Evolutionary conservation across 768 basidiomycete genomes (phyloP).

Genomic region (Hygrocybe coccinea): DNA sequence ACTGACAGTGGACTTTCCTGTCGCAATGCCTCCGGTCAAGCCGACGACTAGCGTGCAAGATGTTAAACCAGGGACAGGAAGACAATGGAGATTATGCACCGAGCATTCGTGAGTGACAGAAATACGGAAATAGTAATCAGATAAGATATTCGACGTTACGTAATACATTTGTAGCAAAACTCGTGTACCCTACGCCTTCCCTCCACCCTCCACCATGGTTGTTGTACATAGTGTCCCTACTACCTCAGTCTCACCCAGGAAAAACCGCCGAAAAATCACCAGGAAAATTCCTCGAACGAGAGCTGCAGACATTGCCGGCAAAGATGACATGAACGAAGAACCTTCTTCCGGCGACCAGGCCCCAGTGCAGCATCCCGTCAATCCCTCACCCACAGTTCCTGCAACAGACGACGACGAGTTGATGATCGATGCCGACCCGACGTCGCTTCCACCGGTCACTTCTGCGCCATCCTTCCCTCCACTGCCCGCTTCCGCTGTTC

Average conservation of each 20-base stretch:
- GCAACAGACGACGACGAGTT: conserved; percentile 51
- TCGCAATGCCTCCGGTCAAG: conserved; percentile 93
- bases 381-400: conserved; percentile 6
- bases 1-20: conserved; percentile 94
- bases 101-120: too few species aligned
- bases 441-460: conserved; percentile 39
- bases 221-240: conserved; percentile 28
- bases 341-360: conserved; percentile 21
- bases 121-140: too few species aligned
- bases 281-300: conserved; percentile 32
- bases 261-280: conserved; percentile 37
- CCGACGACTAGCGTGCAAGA: conserved; percentile 63
- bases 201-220: conserved; percentile 38
- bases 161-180: too few species aligned
- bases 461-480: conserved; percentile 67
- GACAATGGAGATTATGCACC: too few species aligned
- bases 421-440: conserved; percentile 52
- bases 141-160: too few species aligned
- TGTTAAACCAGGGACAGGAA: neutral
- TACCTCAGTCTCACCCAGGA: conserved; percentile 19
- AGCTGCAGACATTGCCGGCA: conserved; percentile 17
- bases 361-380: neutral
- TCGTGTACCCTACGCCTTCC: neutral
- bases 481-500: conserved; percentile 53
- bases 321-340: conserved; percentile 20